Evolutionary conservation across 179 eudicot genomes (phyloP).

Genomic region (Spinacia oleracea): DNA sequence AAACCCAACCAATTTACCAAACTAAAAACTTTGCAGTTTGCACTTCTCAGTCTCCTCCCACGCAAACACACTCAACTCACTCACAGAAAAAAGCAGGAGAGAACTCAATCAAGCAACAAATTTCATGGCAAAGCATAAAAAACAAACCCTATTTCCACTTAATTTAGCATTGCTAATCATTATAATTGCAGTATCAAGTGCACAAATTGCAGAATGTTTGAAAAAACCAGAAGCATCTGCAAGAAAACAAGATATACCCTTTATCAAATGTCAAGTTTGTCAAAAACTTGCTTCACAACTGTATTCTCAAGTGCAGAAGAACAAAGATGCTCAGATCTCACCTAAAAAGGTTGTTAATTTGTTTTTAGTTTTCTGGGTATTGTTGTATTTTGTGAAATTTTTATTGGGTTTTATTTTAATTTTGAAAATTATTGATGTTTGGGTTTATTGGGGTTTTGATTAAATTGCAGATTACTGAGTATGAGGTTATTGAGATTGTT

Average conservation of each 20-base stretch:
- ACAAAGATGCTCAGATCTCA: conserved; percentile 65
- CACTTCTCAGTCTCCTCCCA: background rate
- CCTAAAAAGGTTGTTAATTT: conserved; percentile 65
- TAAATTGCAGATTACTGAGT: conserved; percentile 70
- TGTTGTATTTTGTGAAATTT: background rate
- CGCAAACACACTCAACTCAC: background rate
- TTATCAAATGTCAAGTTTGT: conserved; percentile 88
- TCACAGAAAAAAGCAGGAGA: background rate
- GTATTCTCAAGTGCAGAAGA: conserved; percentile 47
- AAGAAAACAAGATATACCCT: conserved; percentile 84
- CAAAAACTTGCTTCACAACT: conserved; percentile 61
- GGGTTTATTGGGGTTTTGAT: conserved; percentile 15
- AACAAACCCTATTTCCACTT: conserved; percentile 12
- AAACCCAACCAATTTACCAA: background rate
- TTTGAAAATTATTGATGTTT: background rate
- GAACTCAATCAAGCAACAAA: background rate
- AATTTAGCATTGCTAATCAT: conserved; percentile 23
- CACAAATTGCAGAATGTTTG: conserved; percentile 38
- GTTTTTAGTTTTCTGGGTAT: conserved; percentile 5
- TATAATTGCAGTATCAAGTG: conserved; percentile 25
- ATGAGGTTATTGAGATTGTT: conserved; percentile 76
- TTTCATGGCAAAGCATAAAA: conserved; percentile 16
- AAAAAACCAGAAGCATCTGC: conserved; percentile 63
- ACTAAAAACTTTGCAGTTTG: background rate
- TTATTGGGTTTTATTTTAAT: conserved; percentile 13